Percentiles rank a stretch among this genome's conserved stretches.
These are phyloP conservation scores for Vitis rotundifolia DNA, from an alignment of 164 flowering plant species.

Conservation along the genomic window DNA sequence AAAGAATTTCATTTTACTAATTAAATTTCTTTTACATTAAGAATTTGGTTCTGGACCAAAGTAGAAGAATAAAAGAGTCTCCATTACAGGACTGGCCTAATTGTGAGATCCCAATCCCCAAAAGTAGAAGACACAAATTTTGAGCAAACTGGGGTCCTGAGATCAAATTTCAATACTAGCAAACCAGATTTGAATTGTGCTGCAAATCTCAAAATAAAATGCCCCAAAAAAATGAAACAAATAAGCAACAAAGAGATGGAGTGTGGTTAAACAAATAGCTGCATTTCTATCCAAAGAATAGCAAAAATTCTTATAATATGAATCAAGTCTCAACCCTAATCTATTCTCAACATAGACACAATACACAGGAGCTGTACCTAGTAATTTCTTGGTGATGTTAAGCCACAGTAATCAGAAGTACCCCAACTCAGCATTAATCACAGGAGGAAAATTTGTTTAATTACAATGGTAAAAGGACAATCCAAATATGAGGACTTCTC, in stretches of 20 bases:
- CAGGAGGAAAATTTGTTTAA: constrained; percentile 6
- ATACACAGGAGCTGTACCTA: neutral
- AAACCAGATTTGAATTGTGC: too few relatives aligned
- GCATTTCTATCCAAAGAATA: constrained; percentile 14
- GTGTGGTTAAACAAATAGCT: neutral
- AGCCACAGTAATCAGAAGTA: too few relatives aligned
- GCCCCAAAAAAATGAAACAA: neutral
- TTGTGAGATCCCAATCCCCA: too few relatives aligned
- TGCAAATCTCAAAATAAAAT: neutral
- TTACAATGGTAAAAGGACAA: constrained; percentile 14
- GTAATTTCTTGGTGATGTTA: neutral
- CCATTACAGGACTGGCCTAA: too few relatives aligned
- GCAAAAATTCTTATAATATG: neutral
- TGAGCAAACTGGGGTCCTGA: too few relatives aligned
- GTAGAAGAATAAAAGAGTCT: too few relatives aligned
- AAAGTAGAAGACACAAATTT: too few relatives aligned
- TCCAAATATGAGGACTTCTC: neutral
- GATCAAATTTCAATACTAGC: too few relatives aligned
- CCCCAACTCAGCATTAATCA: constrained; percentile 1
- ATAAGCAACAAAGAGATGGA: too few relatives aligned
- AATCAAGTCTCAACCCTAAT: neutral
- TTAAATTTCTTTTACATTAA: too few relatives aligned
- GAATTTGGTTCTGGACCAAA: too few relatives aligned
- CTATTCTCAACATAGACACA: constrained; percentile 3
- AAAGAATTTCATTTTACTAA: too few relatives aligned